Base-by-base conservation (phyloP, 805 yeast genomes). In the Teunomyces cretensis region DNA sequence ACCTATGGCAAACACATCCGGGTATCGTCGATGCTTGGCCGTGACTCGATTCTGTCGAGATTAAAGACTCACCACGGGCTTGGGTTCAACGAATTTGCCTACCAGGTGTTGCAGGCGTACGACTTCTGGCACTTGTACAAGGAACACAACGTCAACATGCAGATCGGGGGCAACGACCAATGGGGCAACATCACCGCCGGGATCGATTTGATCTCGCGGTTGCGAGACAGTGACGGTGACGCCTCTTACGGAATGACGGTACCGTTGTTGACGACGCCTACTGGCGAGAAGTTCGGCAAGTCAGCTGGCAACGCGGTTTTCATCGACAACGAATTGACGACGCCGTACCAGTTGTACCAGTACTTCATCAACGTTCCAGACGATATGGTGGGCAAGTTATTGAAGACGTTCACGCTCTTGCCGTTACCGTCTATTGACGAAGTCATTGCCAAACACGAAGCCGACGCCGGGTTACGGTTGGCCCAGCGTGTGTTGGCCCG, bases 171-270 rank as follows among this genome's bases (percentile, higher is more conserved):
- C 5, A 90, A 87, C 60, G 99, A 94, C 62, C 99, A 94, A 65
- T 94, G 97, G 90, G 99, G 99, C 1, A 94, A 94, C 57, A 94
- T 94, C 47, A 88, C 96, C 1, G 97, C 98, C 0, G 99, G 99
- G 0, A 79, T 88, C 32, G 99, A 94, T 57, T 73, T 94, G 46
- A 89, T 91, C 32, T 73, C 84, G 1, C 70, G 96, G 50, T 61
- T 87, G 53, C 39, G 39, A 11, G 30, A 24, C 13, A 46, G 46
- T 14, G 44, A 36, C 12, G 42, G 28, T 8, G 44, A 31, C 9
- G 46, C 53, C 16, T 13, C 51, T 2, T 87, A 68, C 62, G 98
- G 97, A 0, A 53, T 94, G 38, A 94, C 99, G 0, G 96, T 86
- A 0, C 98, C 98, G 1, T 68, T 94, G 24, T 70, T 94, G 53